phyloP scores from a whole-genome alignment of 192 early-diverging fungal genomes.

The Polychytrium aggregatum region DNA sequence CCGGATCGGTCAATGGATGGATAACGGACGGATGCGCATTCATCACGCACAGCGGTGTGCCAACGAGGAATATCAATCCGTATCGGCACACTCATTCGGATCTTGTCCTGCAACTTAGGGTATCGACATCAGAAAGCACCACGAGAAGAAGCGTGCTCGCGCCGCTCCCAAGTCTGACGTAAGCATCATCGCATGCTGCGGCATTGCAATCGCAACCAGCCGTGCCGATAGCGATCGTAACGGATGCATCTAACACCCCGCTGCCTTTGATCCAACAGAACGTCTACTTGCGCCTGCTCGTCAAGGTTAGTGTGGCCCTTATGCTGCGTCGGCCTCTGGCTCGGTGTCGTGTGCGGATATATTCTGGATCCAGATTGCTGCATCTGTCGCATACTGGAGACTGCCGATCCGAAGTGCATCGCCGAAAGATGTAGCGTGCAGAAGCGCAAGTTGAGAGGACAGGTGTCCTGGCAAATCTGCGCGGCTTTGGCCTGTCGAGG shows the following conservation, averaged over 20 bases:
- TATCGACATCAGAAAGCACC: conserved; percentile 95
- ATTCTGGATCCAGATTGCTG: not conserved
- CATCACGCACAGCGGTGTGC: too few relatives aligned
- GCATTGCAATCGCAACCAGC: not conserved
- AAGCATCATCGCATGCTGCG: not conserved
- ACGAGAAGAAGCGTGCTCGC: conserved; percentile 90
- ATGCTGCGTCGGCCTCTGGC: too few relatives aligned
- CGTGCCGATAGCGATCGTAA: not conserved
- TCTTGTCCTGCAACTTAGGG: too few relatives aligned
- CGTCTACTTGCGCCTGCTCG: conserved; percentile 96
- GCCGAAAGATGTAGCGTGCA: not conserved
- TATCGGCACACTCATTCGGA: too few relatives aligned
- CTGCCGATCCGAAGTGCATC: not conserved
- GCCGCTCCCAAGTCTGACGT: conserved; percentile 75
- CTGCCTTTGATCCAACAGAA: conserved; percentile 32
- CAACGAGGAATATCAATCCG: too few relatives aligned
- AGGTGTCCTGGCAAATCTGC: not conserved
- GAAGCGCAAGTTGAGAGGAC: not conserved
- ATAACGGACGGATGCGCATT: too few relatives aligned
- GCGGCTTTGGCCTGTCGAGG: not conserved
- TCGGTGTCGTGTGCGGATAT: conserved; percentile 9
- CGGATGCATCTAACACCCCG: not conserved
- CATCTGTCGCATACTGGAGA: not conserved
- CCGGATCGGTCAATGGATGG: too few relatives aligned
- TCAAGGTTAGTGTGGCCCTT: too few relatives aligned